Evolutionary conservation across 164 flowering plant species (phyloP).

Genomic region (Umbellularia californica): DNA sequence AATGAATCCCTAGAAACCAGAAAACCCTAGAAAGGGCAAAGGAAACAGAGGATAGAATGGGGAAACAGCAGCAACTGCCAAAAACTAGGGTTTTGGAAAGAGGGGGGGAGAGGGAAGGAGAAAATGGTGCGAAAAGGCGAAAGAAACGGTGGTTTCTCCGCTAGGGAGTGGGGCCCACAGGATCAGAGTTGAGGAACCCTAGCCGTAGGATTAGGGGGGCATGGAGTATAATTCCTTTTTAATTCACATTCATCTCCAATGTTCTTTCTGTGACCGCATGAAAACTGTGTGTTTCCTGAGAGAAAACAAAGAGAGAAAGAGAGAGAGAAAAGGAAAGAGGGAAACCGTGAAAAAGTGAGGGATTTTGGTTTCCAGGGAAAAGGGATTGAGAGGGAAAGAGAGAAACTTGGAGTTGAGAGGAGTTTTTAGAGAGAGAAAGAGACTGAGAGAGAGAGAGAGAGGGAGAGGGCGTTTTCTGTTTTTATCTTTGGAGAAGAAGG

Average conservation of each 20-base stretch:
- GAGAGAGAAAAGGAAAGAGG: background rate
- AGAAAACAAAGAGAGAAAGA: background rate
- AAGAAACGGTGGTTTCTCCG: constrained; percentile 1
- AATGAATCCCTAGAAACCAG: background rate
- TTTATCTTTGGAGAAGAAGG: background rate
- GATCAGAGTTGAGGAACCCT: constrained; percentile 29
- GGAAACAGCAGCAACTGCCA: constrained; percentile 2
- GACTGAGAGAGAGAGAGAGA: background rate
- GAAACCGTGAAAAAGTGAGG: background rate
- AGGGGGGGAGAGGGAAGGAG: background rate
- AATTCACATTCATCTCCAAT: background rate
- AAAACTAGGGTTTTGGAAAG: constrained; percentile 27
- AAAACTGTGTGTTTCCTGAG: background rate
- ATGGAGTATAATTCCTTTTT: background rate
- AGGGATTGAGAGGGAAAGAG: background rate
- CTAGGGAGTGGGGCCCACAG: constrained; percentile 9
- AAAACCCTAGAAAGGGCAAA: too few relatives aligned
- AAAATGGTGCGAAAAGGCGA: constrained; percentile 2
- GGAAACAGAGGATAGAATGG: background rate
- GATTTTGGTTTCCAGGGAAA: background rate
- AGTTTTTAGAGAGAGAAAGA: background rate
- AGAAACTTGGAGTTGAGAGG: background rate
- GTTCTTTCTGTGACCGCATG: background rate
- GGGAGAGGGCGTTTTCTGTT: background rate
- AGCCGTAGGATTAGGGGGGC: constrained; percentile 26